These are phyloP conservation scores for Neofusicoccum laricinum DNA, from an alignment of 2,329 filamentous ascomycete species.

Conservation along the genomic window DNA sequence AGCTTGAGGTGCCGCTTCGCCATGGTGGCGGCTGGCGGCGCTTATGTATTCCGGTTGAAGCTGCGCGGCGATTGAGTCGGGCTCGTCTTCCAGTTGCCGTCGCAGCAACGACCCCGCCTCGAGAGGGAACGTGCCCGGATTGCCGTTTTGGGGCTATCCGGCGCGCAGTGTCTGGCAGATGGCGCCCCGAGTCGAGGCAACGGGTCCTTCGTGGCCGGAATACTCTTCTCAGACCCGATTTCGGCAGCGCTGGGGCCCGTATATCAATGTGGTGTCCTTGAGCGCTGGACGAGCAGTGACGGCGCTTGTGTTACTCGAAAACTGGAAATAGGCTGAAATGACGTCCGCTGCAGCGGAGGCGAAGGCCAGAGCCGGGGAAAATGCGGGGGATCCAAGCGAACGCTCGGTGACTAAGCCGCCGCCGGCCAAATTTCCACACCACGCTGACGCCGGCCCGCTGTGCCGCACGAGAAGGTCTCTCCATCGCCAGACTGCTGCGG, in stretches of 20 bases:
- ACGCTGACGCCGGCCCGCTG: background rate
- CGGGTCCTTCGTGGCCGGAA: background rate
- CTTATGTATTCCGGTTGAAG: constrained; percentile 15
- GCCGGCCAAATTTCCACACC: background rate
- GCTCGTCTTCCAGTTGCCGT: background rate
- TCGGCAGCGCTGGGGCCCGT: background rate
- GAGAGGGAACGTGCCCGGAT: constrained; percentile 6
- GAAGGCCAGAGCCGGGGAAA: background rate
- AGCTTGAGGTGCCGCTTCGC: constrained; percentile 17
- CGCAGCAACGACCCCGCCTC: constrained; percentile 10
- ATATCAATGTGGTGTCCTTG: background rate
- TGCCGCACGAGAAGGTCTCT: background rate
- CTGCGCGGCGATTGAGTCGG: constrained; percentile 2
- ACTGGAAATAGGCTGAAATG: background rate
- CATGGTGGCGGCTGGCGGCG: constrained; percentile 14
- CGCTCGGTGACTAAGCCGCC: background rate
- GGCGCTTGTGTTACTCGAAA: background rate
- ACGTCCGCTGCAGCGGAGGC: background rate
- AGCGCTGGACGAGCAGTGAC: background rate
- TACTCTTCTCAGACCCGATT: constrained; percentile 6
- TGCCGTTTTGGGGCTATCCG: constrained; percentile 11
- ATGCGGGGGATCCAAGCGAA: constrained; percentile 9
- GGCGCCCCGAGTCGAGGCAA: background rate
- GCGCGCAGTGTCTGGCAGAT: background rate
- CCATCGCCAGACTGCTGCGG: background rate